A percentile compares a stretch with the other conserved stretches of the same genome.
Evolutionary conservation across 148 eudicot genomes (phyloP).

Genomic region (Selenicereus undatus): DNA sequence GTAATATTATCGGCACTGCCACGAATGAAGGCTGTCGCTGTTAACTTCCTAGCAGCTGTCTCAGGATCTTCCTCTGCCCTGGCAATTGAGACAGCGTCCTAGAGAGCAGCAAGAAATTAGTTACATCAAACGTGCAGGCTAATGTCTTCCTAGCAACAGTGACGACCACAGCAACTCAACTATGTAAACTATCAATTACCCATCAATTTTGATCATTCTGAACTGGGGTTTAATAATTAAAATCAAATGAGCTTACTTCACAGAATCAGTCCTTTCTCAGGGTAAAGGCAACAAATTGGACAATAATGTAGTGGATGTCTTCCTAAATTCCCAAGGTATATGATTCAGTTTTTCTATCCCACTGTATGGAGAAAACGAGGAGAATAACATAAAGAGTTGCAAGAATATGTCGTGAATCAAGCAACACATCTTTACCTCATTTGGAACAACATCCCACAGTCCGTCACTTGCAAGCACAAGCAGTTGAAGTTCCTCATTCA

Average conservation of each 20-base stretch:
- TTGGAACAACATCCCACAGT: constrained; percentile 88
- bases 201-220: constrained; percentile 1
- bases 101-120: not conserved
- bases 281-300: no score
- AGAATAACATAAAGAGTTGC: not conserved
- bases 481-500: constrained; percentile 65
- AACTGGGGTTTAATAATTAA: not conserved
- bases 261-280: no score
- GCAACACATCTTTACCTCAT: constrained; percentile 53
- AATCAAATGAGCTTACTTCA: not conserved
- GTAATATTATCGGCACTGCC: constrained; percentile 97
- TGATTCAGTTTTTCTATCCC: no score
- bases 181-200: no score
- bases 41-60: constrained; percentile 81
- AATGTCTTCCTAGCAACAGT: no score
- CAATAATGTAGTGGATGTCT: no score
- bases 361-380: not conserved
- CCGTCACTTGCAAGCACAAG: constrained; percentile 98
- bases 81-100: constrained; percentile 91
- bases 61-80: constrained; percentile 67
- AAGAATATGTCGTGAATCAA: not conserved
- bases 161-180: no score
- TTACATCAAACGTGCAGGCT: not conserved
- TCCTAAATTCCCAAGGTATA: no score
- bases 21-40: constrained; percentile 76